A percentile compares a stretch with the other conserved stretches of the same genome.
phyloP scores from a whole-genome alignment of 768 basidiomycete genomes.

The Symmetrospora coprosmae region DNA sequence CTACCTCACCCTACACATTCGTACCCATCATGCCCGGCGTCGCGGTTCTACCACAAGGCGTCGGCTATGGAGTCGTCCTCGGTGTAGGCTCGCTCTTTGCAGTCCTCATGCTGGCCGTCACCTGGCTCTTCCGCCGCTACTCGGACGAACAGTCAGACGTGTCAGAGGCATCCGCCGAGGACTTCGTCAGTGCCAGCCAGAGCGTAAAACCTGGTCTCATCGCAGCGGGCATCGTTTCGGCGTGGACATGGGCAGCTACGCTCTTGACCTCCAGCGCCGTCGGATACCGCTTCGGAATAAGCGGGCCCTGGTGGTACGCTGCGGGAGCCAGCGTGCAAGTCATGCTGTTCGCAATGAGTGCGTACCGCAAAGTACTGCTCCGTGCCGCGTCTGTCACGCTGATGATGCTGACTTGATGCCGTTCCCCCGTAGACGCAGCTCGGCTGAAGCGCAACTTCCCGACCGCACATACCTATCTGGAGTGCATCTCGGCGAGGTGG shows the following conservation, averaged over 20 bases:
- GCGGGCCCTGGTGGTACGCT: constrained; percentile 50
- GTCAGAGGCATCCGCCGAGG: constrained; percentile 61
- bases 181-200: constrained; percentile 39
- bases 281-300: constrained; percentile 71
- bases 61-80: constrained; percentile 2
- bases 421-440: constrained; percentile 51
- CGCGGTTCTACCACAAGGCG: neutral
- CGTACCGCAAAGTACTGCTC: too few relatives aligned
- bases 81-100: constrained; percentile 20
- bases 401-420: neutral
- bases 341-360: constrained; percentile 69
- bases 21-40: too few relatives aligned
- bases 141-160: constrained; percentile 69
- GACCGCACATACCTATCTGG: constrained; percentile 68
- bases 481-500: constrained; percentile 59
- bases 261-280: constrained; percentile 45
- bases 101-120: constrained; percentile 10
- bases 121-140: constrained; percentile 39
- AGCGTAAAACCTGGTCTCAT: constrained; percentile 82
- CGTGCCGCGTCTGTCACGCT: too few relatives aligned
- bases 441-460: constrained; percentile 87
- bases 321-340: constrained; percentile 71
- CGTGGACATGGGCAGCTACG: constrained; percentile 40
- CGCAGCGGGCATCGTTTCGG: constrained; percentile 78
- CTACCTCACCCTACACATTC: too few relatives aligned